Conservation (phyloP, 805 yeast species). For the Metschnikowia continentalis region DNA sequence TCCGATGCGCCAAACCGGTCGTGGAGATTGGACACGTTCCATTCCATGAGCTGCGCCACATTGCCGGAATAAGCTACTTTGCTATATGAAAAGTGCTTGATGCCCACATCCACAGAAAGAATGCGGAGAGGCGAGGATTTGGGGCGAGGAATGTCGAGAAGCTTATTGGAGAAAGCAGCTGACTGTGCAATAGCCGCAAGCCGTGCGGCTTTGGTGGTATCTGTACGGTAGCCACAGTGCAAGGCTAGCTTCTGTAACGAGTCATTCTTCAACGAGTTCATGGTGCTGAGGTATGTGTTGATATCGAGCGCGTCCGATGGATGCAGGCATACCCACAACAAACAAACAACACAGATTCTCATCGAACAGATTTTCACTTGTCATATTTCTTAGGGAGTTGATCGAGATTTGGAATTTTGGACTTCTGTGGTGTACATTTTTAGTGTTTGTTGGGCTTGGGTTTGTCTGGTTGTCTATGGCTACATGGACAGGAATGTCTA, state of each 20-base stretch:
- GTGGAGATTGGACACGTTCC: slow-evolving; percentile 29
- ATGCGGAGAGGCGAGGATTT: slow-evolving; percentile 9
- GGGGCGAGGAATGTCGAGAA: slow-evolving; percentile 7
- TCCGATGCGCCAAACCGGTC: slow-evolving; percentile 17
- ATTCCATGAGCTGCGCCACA: slow-evolving; percentile 10
- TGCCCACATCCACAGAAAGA: slow-evolving; percentile 37
- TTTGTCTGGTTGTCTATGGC: too few relatives aligned
- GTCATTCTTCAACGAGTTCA: slow-evolving; percentile 11
- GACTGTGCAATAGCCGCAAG: slow-evolving; percentile 9
- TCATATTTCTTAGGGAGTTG: too few relatives aligned
- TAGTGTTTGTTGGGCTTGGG: too few relatives aligned
- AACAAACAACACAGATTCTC: too few relatives aligned
- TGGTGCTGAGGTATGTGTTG: neutral
- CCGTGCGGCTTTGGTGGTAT: slow-evolving; percentile 17
- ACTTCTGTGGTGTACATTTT: too few relatives aligned
- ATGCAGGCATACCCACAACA: neutral
- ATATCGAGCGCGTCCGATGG: neutral
- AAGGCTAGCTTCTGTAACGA: slow-evolving; percentile 17
- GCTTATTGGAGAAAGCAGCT: slow-evolving; percentile 7
- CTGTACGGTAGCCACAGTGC: slow-evolving; percentile 21
- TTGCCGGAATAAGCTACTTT: slow-evolving; percentile 12
- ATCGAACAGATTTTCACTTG: too few relatives aligned
- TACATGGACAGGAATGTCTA: too few relatives aligned
- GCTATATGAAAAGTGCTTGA: slow-evolving; percentile 41
- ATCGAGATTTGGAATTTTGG: too few relatives aligned